phyloP scores from a whole-genome alignment of 768 basidiomycete genomes.

The Fomitopsis serialis region DNA sequence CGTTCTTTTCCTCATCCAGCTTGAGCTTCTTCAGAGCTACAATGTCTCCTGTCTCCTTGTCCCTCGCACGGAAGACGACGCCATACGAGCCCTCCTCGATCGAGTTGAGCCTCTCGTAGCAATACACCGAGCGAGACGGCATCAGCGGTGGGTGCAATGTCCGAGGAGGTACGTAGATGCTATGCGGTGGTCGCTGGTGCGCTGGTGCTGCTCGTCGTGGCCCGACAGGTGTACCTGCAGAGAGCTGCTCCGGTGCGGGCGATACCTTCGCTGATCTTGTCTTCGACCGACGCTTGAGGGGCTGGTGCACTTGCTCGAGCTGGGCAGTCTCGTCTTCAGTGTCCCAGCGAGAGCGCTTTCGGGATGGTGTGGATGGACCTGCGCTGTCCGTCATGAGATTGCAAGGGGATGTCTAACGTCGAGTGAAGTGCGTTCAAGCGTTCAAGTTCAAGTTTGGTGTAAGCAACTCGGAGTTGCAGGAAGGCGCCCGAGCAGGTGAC shows the following conservation, averaged over 20 bases:
- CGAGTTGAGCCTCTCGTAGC: conserved; percentile 91
- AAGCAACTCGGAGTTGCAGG: too few species aligned
- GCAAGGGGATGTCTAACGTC: too few species aligned
- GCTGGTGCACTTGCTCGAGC: conserved; percentile 31
- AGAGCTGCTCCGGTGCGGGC: conserved; percentile 16
- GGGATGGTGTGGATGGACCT: conserved; percentile 49
- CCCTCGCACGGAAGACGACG: conserved; percentile 92
- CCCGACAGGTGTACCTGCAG: conserved; percentile 13
- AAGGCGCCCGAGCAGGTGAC: too few species aligned
- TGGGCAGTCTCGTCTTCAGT: conserved; percentile 40
- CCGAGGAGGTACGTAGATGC: conserved; percentile 70
- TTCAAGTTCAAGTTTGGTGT: too few species aligned
- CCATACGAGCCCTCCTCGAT: conserved; percentile 99
- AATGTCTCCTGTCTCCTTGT: conserved; percentile 91
- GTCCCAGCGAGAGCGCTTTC: conserved; percentile 78
- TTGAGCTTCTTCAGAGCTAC: conserved; percentile 98
- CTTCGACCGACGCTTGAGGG: conserved; percentile 53
- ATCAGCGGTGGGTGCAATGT: conserved; percentile 72
- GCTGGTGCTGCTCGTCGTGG: conserved; percentile 16
- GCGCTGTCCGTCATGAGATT: conserved; percentile 14
- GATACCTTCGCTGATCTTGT: conserved; percentile 28
- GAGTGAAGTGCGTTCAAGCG: background rate
- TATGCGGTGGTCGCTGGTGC: conserved; percentile 34
- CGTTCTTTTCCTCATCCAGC: conserved; percentile 97
- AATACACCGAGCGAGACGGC: conserved; percentile 90